Evolutionary conservation across 805 yeast genomes (phyloP).

Genomic region (Candida morakotiae): DNA sequence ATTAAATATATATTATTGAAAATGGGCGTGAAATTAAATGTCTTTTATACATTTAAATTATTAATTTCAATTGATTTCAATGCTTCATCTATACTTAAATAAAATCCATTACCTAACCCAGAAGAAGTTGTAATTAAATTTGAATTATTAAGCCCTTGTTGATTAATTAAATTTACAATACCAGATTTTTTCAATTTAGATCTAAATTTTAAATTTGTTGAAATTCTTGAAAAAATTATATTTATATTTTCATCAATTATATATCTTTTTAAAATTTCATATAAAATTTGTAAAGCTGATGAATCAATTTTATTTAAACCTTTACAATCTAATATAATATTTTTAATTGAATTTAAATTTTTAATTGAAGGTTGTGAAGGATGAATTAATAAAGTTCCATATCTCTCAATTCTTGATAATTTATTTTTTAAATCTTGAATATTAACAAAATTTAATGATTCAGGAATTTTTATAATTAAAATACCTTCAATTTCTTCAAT

Average conservation of each 20-base stretch:
- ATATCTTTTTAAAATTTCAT: slow-evolving; percentile 57
- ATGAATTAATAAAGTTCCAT: slow-evolving; percentile 71
- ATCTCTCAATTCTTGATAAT: slow-evolving; percentile 64
- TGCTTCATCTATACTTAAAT: slow-evolving; percentile 55
- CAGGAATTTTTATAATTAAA: slow-evolving; percentile 76
- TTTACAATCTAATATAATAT: slow-evolving; percentile 69
- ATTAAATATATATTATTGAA: too few species aligned
- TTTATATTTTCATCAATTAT: slow-evolving; percentile 44
- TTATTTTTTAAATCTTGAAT: slow-evolving; percentile 70
- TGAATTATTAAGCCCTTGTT: neutral
- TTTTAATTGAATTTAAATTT: slow-evolving; percentile 40
- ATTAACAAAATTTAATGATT: slow-evolving; percentile 85
- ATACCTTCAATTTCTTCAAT: slow-evolving; percentile 61
- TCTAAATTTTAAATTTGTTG: slow-evolving; percentile 44
- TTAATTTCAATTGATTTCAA: slow-evolving; percentile 26
- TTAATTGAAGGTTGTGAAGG: slow-evolving; percentile 64
- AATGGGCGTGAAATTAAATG: too few species aligned
- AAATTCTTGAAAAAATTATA: slow-evolving; percentile 60
- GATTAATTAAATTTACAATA: slow-evolving; percentile 31
- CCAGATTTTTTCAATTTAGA: slow-evolving; percentile 54
- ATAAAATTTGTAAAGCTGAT: slow-evolving; percentile 69
- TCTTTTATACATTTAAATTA: too few species aligned
- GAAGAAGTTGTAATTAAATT: slow-evolving; percentile 7
- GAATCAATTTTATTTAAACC: slow-evolving; percentile 84
- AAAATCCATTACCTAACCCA: slow-evolving; percentile 26